phyloP scores from a whole-genome alignment of 192 early-diverging fungal genomes.

The Rhizophagus prolifer region DNA sequence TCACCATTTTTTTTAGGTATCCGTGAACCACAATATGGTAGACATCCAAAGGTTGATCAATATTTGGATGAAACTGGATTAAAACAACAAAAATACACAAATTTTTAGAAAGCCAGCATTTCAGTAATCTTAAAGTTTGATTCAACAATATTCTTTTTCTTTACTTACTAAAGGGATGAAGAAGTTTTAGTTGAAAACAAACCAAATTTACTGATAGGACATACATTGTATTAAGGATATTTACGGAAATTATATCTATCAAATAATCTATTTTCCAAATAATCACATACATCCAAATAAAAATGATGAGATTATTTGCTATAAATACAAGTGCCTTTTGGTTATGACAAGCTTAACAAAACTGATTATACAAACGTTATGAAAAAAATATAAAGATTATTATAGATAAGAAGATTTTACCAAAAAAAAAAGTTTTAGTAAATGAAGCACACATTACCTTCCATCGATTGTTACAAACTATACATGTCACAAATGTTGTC shows the following conservation, averaged over 20 bases:
- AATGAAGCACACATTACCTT: conserved; percentile 45
- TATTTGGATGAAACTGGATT: conserved; percentile 46
- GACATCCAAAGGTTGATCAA: conserved; percentile 48
- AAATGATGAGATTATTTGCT: neutral
- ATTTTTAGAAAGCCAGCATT: neutral
- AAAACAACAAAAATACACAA: conserved; percentile 3
- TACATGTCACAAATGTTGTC: conserved; percentile 96
- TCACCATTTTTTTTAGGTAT: neutral
- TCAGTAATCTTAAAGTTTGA: neutral
- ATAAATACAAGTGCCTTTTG: neutral
- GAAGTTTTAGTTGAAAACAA: too few species aligned
- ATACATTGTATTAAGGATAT: too few species aligned
- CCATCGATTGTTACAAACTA: conserved; percentile 83
- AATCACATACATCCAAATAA: neutral
- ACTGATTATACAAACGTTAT: neutral
- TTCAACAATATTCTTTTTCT: neutral
- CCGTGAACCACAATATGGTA: conserved; percentile 51
- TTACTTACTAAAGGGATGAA: too few species aligned
- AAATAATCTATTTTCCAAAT: neutral
- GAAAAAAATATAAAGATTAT: neutral
- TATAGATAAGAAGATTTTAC: neutral
- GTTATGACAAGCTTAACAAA: neutral
- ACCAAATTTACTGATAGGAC: too few species aligned
- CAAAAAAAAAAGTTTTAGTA: neutral
- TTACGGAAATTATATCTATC: neutral